phyloP scores from a whole-genome alignment of 805 yeast species.

The Kazachstania martiniae region DNA sequence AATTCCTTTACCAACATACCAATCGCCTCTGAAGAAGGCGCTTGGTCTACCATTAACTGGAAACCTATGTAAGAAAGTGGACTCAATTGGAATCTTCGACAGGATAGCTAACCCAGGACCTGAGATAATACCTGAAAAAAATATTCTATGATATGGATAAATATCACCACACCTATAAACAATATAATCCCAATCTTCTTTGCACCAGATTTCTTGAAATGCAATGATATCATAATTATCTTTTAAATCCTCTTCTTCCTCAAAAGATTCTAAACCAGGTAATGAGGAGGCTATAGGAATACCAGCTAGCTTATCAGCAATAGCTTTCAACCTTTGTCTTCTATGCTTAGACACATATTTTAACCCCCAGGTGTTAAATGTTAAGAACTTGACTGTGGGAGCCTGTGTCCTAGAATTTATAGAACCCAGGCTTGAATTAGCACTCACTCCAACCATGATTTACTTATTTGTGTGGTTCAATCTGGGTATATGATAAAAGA shows the following conservation, averaged over 20 bases:
- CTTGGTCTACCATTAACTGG: conserved; percentile 91
- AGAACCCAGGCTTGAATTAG: too few relatives aligned
- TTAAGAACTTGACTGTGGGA: conserved; percentile 38
- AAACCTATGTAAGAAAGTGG: conserved; percentile 69
- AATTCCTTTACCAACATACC: conserved; percentile 90
- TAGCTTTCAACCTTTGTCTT: conserved; percentile 52
- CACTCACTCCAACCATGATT: too few relatives aligned
- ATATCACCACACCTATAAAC: conserved; percentile 31
- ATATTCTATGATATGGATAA: conserved; percentile 59
- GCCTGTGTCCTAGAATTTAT: too few relatives aligned
- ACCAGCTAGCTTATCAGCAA: conserved; percentile 53
- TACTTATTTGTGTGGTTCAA: too few relatives aligned
- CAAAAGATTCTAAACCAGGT: conserved; percentile 8
- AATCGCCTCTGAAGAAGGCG: conserved; percentile 90
- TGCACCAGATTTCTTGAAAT: conserved; percentile 90
- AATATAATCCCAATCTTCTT: conserved; percentile 69
- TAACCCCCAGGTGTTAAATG: conserved; percentile 84
- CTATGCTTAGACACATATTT: conserved; percentile 72
- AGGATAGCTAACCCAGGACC: conserved; percentile 90
- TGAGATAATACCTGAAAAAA: conserved; percentile 72
- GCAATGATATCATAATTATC: conserved; percentile 72
- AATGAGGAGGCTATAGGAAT: conserved; percentile 6
- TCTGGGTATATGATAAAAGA: too few relatives aligned
- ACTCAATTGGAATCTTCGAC: conserved; percentile 73
- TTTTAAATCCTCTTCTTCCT: conserved; percentile 16